Base-by-base conservation (phyloP, 106 monocot species). In the Dendrobium catenatum region DNA sequence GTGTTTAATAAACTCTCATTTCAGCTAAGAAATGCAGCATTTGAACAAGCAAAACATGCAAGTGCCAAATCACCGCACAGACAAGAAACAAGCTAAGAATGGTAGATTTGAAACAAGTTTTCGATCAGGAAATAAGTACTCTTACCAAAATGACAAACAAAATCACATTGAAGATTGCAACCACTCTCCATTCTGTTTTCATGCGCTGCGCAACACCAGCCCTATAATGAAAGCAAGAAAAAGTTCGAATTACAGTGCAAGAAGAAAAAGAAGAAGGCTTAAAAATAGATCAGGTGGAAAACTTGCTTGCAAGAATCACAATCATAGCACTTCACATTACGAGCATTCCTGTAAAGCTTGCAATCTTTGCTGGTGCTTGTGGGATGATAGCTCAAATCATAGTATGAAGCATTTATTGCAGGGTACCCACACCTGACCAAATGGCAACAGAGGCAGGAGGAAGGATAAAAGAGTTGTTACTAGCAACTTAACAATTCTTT, bases 291-390 rank as follows among this genome's bases (percentile, higher is more conserved):
- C 16, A 26, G 17, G 73, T n/a, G 46, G 58, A 48, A 79, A 18
- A 82, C 89, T 92, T 95, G 81, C 98, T 95, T 99, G 98, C 98
- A 95, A 82, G 98, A 95, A 87, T 93, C 89, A 85, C 98, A 99
- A 68, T 87, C 85, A 42, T 99, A 99, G 79, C 98, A 99, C 77
- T 91, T 95, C 26, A 88, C 75, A 11, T 73, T 82, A 56, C 49
- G 85, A 76, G 88, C 79, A 75, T 99, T 99, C 78, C 89, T 99
- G 84, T 99, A 99, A 80, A 91, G 85, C 77, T 89, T 91, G 95
- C 98, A 99, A 79, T 99, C 95, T 15, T 82, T 81, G 77, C 89
- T 95, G 54, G 77, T 78, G 88, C 95, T 99, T 16, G 85, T 83
- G 78, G 98, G 95, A 88, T 95, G 94, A 84, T 89, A 99, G 82